A percentile compares a stretch with the other conserved stretches of the same genome.
Conservation (phyloP, 225 moss, liverwort and hornwort genomes). For the Thuidium tamariscinum region DNA sequence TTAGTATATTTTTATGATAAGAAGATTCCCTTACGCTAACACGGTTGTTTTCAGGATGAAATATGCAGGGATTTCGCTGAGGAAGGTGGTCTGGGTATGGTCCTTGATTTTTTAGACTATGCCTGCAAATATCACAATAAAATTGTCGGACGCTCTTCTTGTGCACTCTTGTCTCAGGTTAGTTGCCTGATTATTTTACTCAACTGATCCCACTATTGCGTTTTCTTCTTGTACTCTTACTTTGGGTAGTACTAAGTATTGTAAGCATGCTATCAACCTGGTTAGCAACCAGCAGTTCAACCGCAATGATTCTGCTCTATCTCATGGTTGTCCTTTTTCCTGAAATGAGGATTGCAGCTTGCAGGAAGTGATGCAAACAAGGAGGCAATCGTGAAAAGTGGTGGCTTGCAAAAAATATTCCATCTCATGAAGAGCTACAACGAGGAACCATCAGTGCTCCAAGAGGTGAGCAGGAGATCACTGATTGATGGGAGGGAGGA, state of each 20-base stretch:
- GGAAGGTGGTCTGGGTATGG: conserved; percentile 69
- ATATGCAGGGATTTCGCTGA: conserved; percentile 78
- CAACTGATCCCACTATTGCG: neutral
- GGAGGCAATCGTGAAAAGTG: conserved; percentile 53
- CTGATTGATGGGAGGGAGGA: neutral
- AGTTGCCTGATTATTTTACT: neutral
- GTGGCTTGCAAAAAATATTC: conserved; percentile 49
- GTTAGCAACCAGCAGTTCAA: neutral
- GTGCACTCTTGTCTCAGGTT: conserved; percentile 75
- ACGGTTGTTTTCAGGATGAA: conserved; percentile 55
- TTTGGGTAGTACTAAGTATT: neutral
- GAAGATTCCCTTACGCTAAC: neutral
- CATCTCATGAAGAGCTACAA: conserved; percentile 52
- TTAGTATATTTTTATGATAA: neutral
- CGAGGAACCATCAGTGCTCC: conserved; percentile 65
- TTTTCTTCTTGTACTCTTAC: neutral
- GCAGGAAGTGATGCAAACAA: conserved; percentile 91
- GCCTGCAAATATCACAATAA: conserved; percentile 49
- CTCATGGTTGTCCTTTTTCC: neutral
- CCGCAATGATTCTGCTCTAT: neutral
- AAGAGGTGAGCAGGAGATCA: conserved; percentile 45
- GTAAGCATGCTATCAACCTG: neutral
- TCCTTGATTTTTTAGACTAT: conserved; percentile 49
- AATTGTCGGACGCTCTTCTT: conserved; percentile 47
- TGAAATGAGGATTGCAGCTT: conserved; percentile 34